Evolutionary conservation across 805 yeast species (phyloP), one percentile per base, ranked within the genome.

Genomic region (Wickerhamomyces rabaulensis): DNA sequence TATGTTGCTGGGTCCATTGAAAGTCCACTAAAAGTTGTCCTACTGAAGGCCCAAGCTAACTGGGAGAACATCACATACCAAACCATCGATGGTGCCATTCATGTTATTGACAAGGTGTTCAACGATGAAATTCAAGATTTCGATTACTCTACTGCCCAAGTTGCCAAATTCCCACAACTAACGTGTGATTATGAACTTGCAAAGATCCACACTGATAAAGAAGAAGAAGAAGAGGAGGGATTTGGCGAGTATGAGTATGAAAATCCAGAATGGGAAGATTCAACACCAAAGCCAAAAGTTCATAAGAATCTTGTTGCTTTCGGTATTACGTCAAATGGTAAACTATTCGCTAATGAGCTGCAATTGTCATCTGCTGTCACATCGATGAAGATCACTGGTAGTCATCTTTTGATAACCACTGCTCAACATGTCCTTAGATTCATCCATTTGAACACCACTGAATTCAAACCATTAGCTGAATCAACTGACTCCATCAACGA

Each of bases 351-450:
- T 4, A 80, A 84, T 53, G 74, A 74, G 0, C 68, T 71, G 15
- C 80, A 77, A 49, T 62, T 90, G 13, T 74, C 87, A 1, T 71
- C 79, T 4, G 89, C 92, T 13, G 91, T 88, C 13, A 91, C 98
- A 0, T 91, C 98, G 0, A 64, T 92, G 47, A 74, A 78, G 46
- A 66, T 85, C 12, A 81, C 96, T 0, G 90, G 83, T 37, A 73
- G 81, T 8, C 84, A 86, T 58, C 67, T 92, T 13, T 64, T 87
- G 25, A 85, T 86, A 62, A 94, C 99, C 0, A 91, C 96, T 2
- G 95, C 94, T 7, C 94, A 87, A 52, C 87, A 89, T 51, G 79
- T 80, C 51, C 71, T 94, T 50, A 84, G 89, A 61, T 89, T 92
- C 57, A 76, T 87, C 39, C 97, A 90, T 64, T 69, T 91, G 57